Conservation (phyloP, 2,329 filamentous ascomycete species). For the Phoma sp. region DNA sequence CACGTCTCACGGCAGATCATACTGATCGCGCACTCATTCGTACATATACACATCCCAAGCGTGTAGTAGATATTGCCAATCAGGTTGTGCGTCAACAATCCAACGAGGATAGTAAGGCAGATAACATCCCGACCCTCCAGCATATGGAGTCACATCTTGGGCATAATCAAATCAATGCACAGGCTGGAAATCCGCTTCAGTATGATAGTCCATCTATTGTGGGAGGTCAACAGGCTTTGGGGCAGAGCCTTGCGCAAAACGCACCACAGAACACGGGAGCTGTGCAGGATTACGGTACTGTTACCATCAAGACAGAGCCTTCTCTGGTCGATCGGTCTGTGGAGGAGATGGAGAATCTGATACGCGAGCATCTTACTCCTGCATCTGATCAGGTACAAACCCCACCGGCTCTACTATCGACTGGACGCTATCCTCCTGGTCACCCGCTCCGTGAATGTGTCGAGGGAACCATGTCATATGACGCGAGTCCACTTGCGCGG, state of each 20-base stretch:
- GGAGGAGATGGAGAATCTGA: constrained; percentile 2
- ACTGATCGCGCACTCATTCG: neutral
- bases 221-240: no score
- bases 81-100: neutral
- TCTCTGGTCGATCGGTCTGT: neutral
- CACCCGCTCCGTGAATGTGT: constrained; percentile 16
- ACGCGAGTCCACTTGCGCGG: constrained; percentile 15
- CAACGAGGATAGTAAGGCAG: neutral
- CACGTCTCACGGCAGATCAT: neutral
- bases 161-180: no score
- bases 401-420: neutral
- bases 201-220: no score
- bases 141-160: no score
- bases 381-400: neutral
- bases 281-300: no score
- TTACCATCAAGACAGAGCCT: neutral
- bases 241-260: no score
- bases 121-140: no score
- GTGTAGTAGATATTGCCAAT: neutral
- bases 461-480: constrained; percentile 8
- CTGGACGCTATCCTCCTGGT: neutral
- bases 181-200: no score
- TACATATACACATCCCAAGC: neutral
- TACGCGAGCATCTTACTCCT: neutral
- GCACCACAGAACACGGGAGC: no score